phyloP scores from a whole-genome alignment of 805 yeast genomes.

The Metschnikowia reukaufii region DNA sequence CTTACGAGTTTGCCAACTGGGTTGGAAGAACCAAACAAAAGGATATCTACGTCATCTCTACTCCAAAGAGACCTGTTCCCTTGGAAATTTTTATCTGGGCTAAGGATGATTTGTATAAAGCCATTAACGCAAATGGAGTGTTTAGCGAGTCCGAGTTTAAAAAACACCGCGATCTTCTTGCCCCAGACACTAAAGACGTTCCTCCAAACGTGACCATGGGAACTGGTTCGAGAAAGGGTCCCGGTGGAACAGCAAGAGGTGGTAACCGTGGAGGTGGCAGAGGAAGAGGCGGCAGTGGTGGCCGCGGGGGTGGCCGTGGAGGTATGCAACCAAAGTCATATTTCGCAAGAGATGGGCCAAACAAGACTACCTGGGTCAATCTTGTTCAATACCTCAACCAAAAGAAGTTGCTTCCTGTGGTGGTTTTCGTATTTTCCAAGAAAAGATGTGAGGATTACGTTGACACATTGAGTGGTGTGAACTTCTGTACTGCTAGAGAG shows the following conservation, averaged over 20 bases:
- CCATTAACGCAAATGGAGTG: slow-evolving; percentile 70
- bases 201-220: slow-evolving; percentile 40
- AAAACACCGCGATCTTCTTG: slow-evolving; percentile 54
- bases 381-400: slow-evolving; percentile 69
- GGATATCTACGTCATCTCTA: slow-evolving; percentile 93
- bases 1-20: slow-evolving; percentile 97
- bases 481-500: slow-evolving; percentile 81
- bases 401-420: slow-evolving; percentile 82
- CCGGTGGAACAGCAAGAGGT: slow-evolving; percentile 47
- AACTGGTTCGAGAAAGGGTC: slow-evolving; percentile 40
- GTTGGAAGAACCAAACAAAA: slow-evolving; percentile 96
- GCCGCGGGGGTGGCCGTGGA: slow-evolving; percentile 26
- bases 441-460: slow-evolving; percentile 94
- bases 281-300: slow-evolving; percentile 23
- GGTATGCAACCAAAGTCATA: slow-evolving; percentile 29
- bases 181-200: slow-evolving; percentile 35
- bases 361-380: slow-evolving; percentile 73
- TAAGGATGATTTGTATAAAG: slow-evolving; percentile 66
- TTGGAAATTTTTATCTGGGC: slow-evolving; percentile 86
- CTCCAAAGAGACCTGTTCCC: slow-evolving; percentile 96
- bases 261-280: slow-evolving; percentile 30
- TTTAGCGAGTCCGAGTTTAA: slow-evolving; percentile 66
- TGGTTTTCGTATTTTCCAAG: slow-evolving; percentile 89
- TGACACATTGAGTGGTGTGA: slow-evolving; percentile 66
- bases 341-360: slow-evolving; percentile 61